phyloP scores from a whole-genome alignment of 2,329 filamentous ascomycete species.

The Tolypocladium tundrense region DNA sequence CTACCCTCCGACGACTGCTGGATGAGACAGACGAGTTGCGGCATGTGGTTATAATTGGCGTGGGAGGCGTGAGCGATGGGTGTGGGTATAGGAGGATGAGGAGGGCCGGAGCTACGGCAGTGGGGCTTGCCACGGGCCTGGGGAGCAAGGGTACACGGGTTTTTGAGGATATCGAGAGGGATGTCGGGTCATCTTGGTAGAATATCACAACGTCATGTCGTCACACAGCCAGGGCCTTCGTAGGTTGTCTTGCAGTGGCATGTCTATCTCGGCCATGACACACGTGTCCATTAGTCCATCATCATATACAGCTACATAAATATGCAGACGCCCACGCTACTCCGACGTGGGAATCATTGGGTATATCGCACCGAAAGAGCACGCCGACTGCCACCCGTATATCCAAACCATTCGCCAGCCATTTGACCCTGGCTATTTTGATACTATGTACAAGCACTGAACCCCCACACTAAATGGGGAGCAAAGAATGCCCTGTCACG shows the following conservation, averaged over 20 bases:
- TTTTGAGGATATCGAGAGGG: slow-evolving; percentile 46
- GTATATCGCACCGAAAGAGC: slow-evolving; percentile 4
- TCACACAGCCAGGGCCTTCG: background rate
- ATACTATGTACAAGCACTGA: background rate
- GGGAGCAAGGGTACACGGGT: slow-evolving; percentile 51
- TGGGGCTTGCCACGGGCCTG: slow-evolving; percentile 60
- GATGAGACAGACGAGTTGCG: slow-evolving; percentile 35
- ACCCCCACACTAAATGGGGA: background rate
- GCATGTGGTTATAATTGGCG: slow-evolving; percentile 56
- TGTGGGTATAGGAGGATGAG: slow-evolving; percentile 56
- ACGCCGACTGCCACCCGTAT: slow-evolving; percentile 1
- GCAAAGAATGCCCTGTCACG: slow-evolving; percentile 3
- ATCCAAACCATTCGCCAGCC: background rate
- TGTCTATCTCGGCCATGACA: background rate
- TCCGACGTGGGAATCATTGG: background rate
- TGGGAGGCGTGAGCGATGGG: slow-evolving; percentile 60
- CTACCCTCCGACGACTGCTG: slow-evolving; percentile 51
- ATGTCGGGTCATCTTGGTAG: slow-evolving; percentile 12
- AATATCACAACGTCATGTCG: background rate
- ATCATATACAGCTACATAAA: background rate
- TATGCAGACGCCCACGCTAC: background rate
- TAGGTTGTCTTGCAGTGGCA: background rate
- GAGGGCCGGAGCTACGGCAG: slow-evolving; percentile 52
- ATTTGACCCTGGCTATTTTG: no score
- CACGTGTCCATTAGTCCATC: background rate